phyloP scores from a whole-genome alignment of 208 protist genomes.

The Wallacemonas rigidus region DNA sequence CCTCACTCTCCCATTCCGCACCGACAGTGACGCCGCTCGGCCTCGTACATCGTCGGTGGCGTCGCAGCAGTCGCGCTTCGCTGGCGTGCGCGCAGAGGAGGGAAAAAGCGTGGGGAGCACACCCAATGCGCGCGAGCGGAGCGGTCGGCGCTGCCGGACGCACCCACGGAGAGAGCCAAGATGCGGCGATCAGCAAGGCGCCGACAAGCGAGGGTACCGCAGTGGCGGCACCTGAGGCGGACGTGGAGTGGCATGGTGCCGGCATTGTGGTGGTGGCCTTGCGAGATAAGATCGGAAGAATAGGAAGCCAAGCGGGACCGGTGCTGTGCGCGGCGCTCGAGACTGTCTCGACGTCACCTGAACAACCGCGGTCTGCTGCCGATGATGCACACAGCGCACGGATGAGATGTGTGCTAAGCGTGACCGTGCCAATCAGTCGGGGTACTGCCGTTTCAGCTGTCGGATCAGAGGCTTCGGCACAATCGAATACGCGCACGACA shows the following conservation, averaged over 20 bases:
- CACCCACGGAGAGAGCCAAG: not conserved
- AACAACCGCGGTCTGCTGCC: not conserved
- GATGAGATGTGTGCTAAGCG: not conserved
- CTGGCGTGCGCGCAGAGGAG: not conserved
- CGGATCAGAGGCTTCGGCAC: not conserved
- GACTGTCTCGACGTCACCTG: not conserved
- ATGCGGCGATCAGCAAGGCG: not conserved
- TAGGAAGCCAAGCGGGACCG: not conserved
- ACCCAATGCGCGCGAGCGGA: too few species aligned
- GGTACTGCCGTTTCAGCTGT: not conserved
- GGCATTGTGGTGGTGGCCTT: too few species aligned
- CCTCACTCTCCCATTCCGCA: too few species aligned
- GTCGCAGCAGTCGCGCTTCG: not conserved
- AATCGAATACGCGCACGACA: conserved; percentile 34
- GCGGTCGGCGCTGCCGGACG: not conserved
- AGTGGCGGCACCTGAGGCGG: not conserved
- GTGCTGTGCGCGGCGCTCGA: not conserved
- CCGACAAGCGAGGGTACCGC: not conserved
- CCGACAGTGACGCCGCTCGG: too few species aligned
- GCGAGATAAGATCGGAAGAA: not conserved
- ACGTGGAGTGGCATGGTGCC: too few species aligned
- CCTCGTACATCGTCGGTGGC: not conserved
- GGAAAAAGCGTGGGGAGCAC: not conserved
- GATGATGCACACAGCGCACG: not conserved
- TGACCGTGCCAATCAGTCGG: conserved; percentile 10